These are phyloP conservation scores for Fusarium dimerum DNA, from an alignment of 2,329 filamentous ascomycete species.

Conservation along the genomic window DNA sequence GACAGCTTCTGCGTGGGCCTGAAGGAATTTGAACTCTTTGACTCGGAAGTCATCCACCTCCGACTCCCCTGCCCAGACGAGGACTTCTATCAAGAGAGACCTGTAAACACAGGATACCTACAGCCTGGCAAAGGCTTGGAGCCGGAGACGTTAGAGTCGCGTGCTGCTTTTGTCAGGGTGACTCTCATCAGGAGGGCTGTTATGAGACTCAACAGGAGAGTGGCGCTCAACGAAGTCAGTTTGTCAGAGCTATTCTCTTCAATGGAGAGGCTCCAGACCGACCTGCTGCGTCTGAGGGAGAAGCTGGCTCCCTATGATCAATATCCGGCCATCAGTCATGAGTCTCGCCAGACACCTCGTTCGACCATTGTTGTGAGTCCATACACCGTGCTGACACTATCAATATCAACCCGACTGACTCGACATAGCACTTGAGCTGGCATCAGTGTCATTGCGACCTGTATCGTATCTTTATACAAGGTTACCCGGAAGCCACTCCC, in stretches of 20 bases:
- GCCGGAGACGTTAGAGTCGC: conserved; percentile 21
- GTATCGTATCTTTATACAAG: conserved; percentile 44
- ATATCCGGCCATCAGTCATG: conserved; percentile 18
- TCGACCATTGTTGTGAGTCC: conserved; percentile 23
- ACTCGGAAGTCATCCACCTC: conserved; percentile 26
- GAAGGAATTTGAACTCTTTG: conserved; percentile 30
- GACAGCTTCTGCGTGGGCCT: conserved; percentile 30
- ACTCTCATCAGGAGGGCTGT: conserved; percentile 24
- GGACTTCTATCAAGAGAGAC: conserved; percentile 24
- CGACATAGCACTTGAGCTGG: conserved; percentile 32
- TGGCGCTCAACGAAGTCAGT: conserved; percentile 27
- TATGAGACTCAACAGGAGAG: conserved; percentile 26
- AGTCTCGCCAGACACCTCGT: conserved; percentile 18
- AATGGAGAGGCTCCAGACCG: conserved; percentile 29
- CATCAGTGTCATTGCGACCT: conserved; percentile 47
- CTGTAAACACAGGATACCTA: conserved; percentile 24
- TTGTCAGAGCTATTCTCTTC: conserved; percentile 25
- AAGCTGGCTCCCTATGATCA: conserved; percentile 23
- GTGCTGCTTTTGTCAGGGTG: conserved; percentile 26
- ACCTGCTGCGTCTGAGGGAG: conserved; percentile 23
- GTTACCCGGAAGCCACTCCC: conserved; percentile 42
- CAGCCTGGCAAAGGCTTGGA: conserved; percentile 29
- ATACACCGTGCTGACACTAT: background rate
- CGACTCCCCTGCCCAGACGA: conserved; percentile 27
- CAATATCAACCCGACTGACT: background rate